These are phyloP conservation scores for Cercis canadensis DNA, from an alignment of 306 rosid genomes.

Conservation along the genomic window DNA sequence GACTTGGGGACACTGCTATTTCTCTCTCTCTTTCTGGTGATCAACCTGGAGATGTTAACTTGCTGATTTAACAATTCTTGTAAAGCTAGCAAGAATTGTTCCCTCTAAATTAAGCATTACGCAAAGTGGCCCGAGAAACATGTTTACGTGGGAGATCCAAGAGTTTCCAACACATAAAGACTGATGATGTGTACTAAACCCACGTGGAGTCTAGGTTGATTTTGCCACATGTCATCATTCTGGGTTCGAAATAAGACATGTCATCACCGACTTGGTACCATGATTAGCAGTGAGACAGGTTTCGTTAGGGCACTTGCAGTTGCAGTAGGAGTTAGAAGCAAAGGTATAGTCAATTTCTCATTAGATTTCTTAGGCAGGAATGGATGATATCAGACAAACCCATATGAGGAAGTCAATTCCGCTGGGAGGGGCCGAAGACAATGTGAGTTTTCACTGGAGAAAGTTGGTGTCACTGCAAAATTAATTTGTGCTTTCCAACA, in stretches of 20 bases:
- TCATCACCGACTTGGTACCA: constrained; percentile 2
- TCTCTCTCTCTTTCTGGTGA: not conserved
- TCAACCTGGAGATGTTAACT: not conserved
- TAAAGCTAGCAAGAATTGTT: constrained; percentile 3
- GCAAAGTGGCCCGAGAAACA: not conserved
- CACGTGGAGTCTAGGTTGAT: not conserved
- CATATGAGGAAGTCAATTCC: constrained; percentile 17
- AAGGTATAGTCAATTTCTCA: too few species aligned
- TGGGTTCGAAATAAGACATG: constrained; percentile 2
- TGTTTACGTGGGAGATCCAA: constrained; percentile 15
- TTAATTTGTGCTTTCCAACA: too few species aligned
- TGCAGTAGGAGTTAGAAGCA: too few species aligned
- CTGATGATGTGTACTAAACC: not conserved
- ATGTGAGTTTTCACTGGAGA: not conserved
- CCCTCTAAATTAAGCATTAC: not conserved
- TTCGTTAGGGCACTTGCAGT: too few species aligned
- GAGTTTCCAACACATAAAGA: too few species aligned
- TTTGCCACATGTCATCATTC: constrained; percentile 14
- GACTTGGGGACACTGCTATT: constrained; percentile 28
- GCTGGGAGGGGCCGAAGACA: constrained; percentile 1
- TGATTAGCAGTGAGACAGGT: too few species aligned
- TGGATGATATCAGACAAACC: constrained; percentile 9
- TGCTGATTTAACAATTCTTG: constrained; percentile 23
- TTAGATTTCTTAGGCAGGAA: too few species aligned
- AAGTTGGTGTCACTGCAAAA: not conserved